Base-by-base conservation (phyloP, 441 rosid species). In the Manihot esculenta region DNA sequence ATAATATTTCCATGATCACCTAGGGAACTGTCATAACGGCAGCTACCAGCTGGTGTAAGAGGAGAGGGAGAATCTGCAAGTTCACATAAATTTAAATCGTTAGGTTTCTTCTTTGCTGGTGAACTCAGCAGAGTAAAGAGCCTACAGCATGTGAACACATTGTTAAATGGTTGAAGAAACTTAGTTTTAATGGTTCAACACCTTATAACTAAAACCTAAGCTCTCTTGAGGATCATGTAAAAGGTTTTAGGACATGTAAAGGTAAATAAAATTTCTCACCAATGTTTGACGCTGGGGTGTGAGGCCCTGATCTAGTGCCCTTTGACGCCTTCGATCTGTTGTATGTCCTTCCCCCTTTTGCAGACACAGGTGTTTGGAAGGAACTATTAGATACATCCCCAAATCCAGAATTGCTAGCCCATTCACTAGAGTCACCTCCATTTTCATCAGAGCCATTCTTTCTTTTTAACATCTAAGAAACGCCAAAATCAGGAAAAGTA, bases 11-110 rank as follows among this genome's bases (percentile, higher is more conserved):
- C 33, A 63, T 11, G 45, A 66, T 81, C 85, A 94, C 99, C 92
- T 77, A 94, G 81, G 62, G 99, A 94, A 82, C 91, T 94, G 78
- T 94, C 99, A 79, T 92, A 88, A 26, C 99, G 98, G 64, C 97
- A 90, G 72, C 83, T 90, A 77, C 97, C 88, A 27, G 87, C 85
- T 9, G 97, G 94, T 75, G 96, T 90, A 62, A 83, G 91, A 70
- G 86, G 71, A 69, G 80, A 80, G 49, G 93, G 89, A 59, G 90
- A 90, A 73, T 85, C 98, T 92, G 92, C 86, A 84, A 74, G 67
- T 69, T 73, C 54, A 74, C 62, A 77, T 51, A 35, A 72, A 76
- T 13, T 49, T 44, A 21, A 38, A 61, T 53, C 66, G 66, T 78
- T 65, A 68, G 71, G 63, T 38, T 64, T 50, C 45, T 71, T 27